phyloP scores from a whole-genome alignment of 352 stramenopile species.

The Globisporangium abappressorium region DNA sequence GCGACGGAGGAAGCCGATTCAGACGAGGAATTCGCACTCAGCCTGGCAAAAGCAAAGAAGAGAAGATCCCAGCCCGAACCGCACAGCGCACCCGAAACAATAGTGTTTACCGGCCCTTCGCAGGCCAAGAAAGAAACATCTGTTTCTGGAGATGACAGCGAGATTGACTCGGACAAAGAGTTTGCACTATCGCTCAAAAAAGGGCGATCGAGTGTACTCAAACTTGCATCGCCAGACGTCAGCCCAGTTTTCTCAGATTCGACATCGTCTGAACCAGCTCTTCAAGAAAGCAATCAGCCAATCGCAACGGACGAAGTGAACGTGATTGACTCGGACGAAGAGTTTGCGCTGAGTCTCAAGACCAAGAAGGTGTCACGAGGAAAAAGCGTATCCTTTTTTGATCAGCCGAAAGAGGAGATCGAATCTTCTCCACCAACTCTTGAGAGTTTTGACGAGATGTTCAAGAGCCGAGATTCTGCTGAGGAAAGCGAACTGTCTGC shows the following conservation, averaged over 20 bases:
- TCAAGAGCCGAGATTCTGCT: background rate
- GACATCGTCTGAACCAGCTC: background rate
- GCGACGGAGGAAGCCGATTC: constrained; percentile 18
- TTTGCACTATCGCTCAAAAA: constrained; percentile 9
- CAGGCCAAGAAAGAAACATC: background rate
- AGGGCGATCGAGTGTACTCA: background rate
- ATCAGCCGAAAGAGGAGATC: background rate
- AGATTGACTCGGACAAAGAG: constrained; percentile 10
- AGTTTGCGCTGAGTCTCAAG: constrained; percentile 5
- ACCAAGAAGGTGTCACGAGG: background rate
- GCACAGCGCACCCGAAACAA: background rate
- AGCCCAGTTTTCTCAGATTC: background rate
- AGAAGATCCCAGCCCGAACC: background rate
- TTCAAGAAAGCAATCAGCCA: background rate
- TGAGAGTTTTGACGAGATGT: constrained; percentile 7
- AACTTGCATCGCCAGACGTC: background rate
- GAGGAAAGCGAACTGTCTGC: background rate
- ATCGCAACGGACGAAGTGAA: background rate
- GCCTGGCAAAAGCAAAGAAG: constrained; percentile 22
- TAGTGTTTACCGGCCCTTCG: background rate
- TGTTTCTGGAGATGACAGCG: background rate
- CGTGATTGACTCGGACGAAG: constrained; percentile 11
- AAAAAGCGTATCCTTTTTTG: constrained; percentile 14
- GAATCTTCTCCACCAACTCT: background rate
- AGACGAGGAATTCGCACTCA: constrained; percentile 42